Conservation (phyloP, 352 stramenopile genomes). For the Poterioochromonas sp. region DNA sequence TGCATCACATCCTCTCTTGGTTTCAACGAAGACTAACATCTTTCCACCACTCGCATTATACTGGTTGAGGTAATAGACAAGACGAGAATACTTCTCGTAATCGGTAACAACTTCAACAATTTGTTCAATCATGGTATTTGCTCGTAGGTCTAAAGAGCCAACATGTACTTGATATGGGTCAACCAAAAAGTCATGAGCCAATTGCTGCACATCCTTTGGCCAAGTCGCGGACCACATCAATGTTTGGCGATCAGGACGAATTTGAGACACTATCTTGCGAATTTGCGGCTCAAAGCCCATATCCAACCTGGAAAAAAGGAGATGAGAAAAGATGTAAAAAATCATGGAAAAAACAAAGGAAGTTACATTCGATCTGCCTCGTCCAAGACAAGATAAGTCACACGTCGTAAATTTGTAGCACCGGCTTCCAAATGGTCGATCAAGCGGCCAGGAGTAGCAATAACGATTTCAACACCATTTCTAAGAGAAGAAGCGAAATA, state of each 20-base stretch:
- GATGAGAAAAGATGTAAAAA: not conserved
- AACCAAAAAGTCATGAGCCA: slow-evolving; percentile 94
- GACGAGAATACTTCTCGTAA: slow-evolving; percentile 86
- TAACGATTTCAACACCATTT: slow-evolving; percentile 73
- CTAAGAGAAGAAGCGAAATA: slow-evolving; percentile 92
- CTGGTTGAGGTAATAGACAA: slow-evolving; percentile 84
- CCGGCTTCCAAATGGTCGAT: slow-evolving; percentile 94
- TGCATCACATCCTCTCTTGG: slow-evolving; percentile 40
- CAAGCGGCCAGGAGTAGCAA: slow-evolving; percentile 86
- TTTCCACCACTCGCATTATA: slow-evolving; percentile 35
- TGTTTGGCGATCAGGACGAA: slow-evolving; percentile 88
- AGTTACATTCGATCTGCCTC: slow-evolving; percentile 91
- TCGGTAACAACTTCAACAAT: slow-evolving; percentile 88
- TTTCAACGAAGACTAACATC: slow-evolving; percentile 89
- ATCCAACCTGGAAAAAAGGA: slow-evolving; percentile 51
- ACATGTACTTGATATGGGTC: slow-evolving; percentile 96
- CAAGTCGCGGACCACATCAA: slow-evolving; percentile 98
- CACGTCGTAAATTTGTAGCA: slow-evolving; percentile 29
- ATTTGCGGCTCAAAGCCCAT: slow-evolving; percentile 78
- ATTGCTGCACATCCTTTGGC: slow-evolving; percentile 91
- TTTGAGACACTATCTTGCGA: slow-evolving; percentile 84
- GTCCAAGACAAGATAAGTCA: slow-evolving; percentile 90
- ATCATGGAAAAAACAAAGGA: slow-evolving; percentile 5
- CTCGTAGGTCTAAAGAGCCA: slow-evolving; percentile 84
- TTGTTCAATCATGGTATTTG: slow-evolving; percentile 95